Conservation (phyloP, 257 asterid genomes). For the Nicotiana paniculata region DNA sequence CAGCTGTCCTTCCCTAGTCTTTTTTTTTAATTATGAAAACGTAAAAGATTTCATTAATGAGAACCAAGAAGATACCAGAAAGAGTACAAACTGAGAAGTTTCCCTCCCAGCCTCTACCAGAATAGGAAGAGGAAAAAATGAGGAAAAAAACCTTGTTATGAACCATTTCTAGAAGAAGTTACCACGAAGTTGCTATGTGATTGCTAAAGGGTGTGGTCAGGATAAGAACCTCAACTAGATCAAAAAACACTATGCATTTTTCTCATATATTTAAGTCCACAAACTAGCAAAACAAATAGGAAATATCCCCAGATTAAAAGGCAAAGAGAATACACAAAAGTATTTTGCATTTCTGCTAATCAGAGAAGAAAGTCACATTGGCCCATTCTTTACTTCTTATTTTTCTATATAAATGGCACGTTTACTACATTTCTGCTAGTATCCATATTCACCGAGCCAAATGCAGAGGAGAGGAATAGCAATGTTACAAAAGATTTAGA, state of each 20-base stretch:
- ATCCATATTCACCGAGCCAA: not conserved
- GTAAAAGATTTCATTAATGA: too few species aligned
- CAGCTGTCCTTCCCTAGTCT: not conserved
- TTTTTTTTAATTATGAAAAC: too few species aligned
- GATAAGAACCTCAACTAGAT: conserved; percentile 1
- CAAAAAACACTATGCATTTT: not conserved
- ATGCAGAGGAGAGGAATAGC: conserved; percentile 8
- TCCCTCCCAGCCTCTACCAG: too few species aligned
- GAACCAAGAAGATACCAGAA: too few species aligned
- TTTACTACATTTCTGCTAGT: not conserved
- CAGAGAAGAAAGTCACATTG: not conserved
- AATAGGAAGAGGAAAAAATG: too few species aligned
- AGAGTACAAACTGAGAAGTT: too few species aligned
- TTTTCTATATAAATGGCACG: not conserved
- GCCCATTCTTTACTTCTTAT: not conserved
- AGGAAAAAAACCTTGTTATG: too few species aligned
- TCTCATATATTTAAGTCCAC: not conserved
- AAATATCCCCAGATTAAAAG: not conserved
- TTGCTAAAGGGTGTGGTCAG: not conserved
- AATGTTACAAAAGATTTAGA: not conserved
- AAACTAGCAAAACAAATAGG: not conserved
- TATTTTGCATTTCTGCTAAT: not conserved
- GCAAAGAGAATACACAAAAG: not conserved
- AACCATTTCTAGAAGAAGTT: not conserved
- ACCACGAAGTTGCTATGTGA: not conserved